phyloP scores from a whole-genome alignment of 2,329 filamentous ascomycete genomes.

The Rugonectria rugulosa region DNA sequence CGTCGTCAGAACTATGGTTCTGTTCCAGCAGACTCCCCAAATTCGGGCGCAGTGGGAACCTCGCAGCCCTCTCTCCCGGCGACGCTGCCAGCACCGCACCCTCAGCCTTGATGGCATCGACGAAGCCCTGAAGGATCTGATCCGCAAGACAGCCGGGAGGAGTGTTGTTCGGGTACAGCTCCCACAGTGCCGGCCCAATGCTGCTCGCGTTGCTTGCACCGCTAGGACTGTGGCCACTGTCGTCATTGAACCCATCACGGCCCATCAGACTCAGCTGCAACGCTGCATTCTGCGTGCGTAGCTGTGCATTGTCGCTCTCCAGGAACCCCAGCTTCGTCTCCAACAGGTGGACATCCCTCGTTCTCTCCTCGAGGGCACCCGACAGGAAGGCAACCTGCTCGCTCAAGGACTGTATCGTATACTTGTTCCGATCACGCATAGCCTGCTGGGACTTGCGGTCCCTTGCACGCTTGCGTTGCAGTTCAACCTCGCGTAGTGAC shows the following conservation, averaged over 20 bases:
- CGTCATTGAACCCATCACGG: slow-evolving; percentile 15
- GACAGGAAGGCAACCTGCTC: slow-evolving; percentile 41
- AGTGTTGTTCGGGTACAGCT: slow-evolving; percentile 34
- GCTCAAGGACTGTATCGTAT: slow-evolving; percentile 40
- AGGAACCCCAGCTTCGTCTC: slow-evolving; percentile 32
- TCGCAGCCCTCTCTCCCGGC: slow-evolving; percentile 16
- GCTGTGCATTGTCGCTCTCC: slow-evolving; percentile 39
- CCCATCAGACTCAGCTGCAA: slow-evolving; percentile 41
- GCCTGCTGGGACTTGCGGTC: slow-evolving; percentile 45
- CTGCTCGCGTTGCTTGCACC: slow-evolving; percentile 19
- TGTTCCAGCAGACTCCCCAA: slow-evolving; percentile 36
- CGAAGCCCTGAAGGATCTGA: slow-evolving; percentile 40
- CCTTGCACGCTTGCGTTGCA: slow-evolving; percentile 42
- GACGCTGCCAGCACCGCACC: slow-evolving; percentile 12
- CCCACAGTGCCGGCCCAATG: slow-evolving; percentile 30
- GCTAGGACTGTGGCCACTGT: slow-evolving; percentile 13
- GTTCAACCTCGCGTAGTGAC: slow-evolving; percentile 26
- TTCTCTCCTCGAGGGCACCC: slow-evolving; percentile 33
- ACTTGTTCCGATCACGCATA: slow-evolving; percentile 44
- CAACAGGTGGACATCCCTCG: slow-evolving; percentile 25
- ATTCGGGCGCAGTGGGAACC: slow-evolving; percentile 35
- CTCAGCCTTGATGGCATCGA: slow-evolving; percentile 30
- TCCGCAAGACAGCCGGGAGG: slow-evolving; percentile 38
- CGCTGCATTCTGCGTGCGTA: slow-evolving; percentile 41
- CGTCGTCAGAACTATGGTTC: slow-evolving; percentile 35